phyloP scores from a whole-genome alignment of 768 basidiomycete genomes.

The Boletus pseudopeckii region DNA sequence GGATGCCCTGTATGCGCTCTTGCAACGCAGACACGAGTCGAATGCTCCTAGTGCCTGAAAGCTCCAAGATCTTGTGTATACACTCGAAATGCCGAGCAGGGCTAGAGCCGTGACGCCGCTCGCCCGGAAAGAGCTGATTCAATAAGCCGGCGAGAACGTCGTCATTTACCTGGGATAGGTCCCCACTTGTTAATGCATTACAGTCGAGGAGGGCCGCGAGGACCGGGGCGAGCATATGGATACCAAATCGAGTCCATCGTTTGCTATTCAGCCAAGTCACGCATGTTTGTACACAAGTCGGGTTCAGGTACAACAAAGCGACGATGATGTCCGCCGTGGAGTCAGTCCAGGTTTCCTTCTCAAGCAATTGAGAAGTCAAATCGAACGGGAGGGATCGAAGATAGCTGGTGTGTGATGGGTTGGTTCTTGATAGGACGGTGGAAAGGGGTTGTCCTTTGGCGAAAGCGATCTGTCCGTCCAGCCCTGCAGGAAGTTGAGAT shows the following conservation, averaged over 20 bases:
- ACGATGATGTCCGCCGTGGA: conserved; percentile 44
- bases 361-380: conserved; percentile 38
- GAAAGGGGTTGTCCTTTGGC: conserved; percentile 5
- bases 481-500: conserved; percentile 30
- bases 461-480: conserved; percentile 23
- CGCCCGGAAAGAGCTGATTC: conserved; percentile 16
- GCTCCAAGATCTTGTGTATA: conserved; percentile 27
- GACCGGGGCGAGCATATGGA: conserved; percentile 36
- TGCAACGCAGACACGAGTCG: conserved; percentile 24
- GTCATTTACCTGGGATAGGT: conserved; percentile 20
- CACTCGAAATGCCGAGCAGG: conserved; percentile 20
- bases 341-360: conserved; percentile 40
- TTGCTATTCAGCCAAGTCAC: conserved; percentile 39
- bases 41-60: conserved; percentile 20
- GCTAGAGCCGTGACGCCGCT: not conserved
- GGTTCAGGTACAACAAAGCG: conserved; percentile 42
- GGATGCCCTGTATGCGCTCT: conserved; percentile 24
- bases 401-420: not conserved
- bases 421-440: not conserved
- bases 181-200: conserved; percentile 12
- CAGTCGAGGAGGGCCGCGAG: conserved; percentile 49
- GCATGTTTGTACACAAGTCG: conserved; percentile 26
- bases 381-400: conserved; percentile 11
- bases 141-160: conserved; percentile 34
- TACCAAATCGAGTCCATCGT: conserved; percentile 10